Base-by-base conservation (phyloP, 139 green algal species). In the Ettlia oleoabundans region DNA sequence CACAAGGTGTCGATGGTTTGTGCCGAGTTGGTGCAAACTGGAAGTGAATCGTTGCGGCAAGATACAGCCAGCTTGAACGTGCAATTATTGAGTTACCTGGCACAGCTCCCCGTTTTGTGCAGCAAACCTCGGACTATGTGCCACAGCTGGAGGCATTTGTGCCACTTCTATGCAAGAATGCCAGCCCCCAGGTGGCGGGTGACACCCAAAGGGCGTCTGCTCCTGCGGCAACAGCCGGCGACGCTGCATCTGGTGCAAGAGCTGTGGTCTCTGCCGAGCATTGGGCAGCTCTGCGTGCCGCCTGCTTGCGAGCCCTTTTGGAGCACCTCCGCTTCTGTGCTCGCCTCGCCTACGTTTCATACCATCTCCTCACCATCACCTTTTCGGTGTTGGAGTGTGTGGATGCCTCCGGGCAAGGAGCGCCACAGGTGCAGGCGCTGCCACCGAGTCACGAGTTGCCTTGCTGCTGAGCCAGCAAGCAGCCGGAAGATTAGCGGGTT, bases 91-190 rank as follows among this genome's bases (percentile, higher is more conserved):
- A n/a, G n/a, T n/a, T n/a, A n/a, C n/a, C n/a, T 58, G 47, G 47
- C 15, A 58, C 47, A 58, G 47, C 9, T 13, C 41, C 78, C 24
- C 19, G 71, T 2, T 71, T 73, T 30, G 30, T 69, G 41, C 83
- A 91, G 87, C 69, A 64, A 26, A 75, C 80, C 22, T 81, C 81
- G 1, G 88, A 92, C 68, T 89, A 88, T 75, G 77, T 87, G 15
- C 47, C 68, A 21, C 68, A 87, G 77, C 52, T 92, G 35, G 83
- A 91, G 43, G 55, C 42, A 1, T 84, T 92, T 53, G 80, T 89
- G 47, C 80, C 83, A 7, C 38, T 89, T 52, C 53, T 91, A 40
- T 91, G 86, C 53, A 5, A 28, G 15, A 84, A 83, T 26, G 75
- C 80, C 32, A 77, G 74, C n/a, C 73, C 80, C 1, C 32, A 43